These are phyloP conservation scores for Pilatotrama ljubarskyi DNA, from an alignment of 768 basidiomycete genomes.

Conservation along the genomic window DNA sequence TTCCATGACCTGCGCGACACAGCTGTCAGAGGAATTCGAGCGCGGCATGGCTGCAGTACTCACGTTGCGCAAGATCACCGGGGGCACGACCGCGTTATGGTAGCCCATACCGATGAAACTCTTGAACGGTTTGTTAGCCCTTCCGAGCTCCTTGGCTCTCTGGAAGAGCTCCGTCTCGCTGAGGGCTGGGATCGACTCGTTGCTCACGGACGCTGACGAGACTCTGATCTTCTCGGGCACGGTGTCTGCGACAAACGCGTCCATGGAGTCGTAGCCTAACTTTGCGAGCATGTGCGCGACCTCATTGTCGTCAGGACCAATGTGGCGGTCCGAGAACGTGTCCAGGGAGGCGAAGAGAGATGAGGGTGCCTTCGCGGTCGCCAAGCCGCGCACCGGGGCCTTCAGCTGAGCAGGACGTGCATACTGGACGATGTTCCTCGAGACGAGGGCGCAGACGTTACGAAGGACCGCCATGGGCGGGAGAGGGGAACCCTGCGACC, in stretches of 20 bases:
- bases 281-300: slow-evolving; percentile 77
- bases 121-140: slow-evolving; percentile 77
- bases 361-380: slow-evolving; percentile 57
- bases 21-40: background rate
- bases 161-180: slow-evolving; percentile 84
- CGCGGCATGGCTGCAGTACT: slow-evolving; percentile 27
- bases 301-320: slow-evolving; percentile 88
- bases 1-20: slow-evolving; percentile 66
- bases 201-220: slow-evolving; percentile 55
- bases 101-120: slow-evolving; percentile 99
- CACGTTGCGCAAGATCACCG: slow-evolving; percentile 91
- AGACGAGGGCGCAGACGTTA: slow-evolving; percentile 16
- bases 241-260: slow-evolving; percentile 80
- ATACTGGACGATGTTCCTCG: slow-evolving; percentile 22
- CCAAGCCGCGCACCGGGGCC: slow-evolving; percentile 43
- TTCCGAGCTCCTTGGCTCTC: slow-evolving; percentile 76
- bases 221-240: slow-evolving; percentile 84
- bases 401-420: slow-evolving; percentile 21
- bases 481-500: slow-evolving; percentile 14
- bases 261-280: slow-evolving; percentile 86
- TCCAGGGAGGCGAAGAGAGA: slow-evolving; percentile 85
- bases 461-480: slow-evolving; percentile 25
- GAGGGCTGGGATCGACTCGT: slow-evolving; percentile 68
- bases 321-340: slow-evolving; percentile 86
- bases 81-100: slow-evolving; percentile 92